Evolutionary conservation across 176 grass and related monocot genomes (phyloP).

Genomic region (Coix lacrymajobi): DNA sequence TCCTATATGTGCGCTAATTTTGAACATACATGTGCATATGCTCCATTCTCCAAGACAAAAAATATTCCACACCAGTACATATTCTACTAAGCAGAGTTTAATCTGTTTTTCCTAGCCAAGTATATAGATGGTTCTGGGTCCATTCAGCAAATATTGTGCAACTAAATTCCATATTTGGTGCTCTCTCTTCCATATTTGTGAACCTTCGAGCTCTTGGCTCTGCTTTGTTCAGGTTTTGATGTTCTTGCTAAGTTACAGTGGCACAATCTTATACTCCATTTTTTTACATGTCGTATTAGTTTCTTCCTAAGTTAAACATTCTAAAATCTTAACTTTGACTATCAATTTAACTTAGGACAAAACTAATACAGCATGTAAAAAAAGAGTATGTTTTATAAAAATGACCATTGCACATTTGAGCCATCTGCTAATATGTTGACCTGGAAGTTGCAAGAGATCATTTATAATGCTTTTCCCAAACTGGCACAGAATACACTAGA

Average conservation of each 20-base stretch:
- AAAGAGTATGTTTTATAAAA: neutral
- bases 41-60: neutral
- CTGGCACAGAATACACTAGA: slow-evolving; percentile 74
- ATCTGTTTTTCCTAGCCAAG: neutral
- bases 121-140: neutral
- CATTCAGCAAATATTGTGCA: neutral
- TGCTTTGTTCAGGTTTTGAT: neutral
- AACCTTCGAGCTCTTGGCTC: neutral
- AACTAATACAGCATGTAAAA: neutral
- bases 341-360: neutral
- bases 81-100: neutral
- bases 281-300: neutral
- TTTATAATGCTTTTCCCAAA: slow-evolving; percentile 55
- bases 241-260: neutral
- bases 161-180: neutral
- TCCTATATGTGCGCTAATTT: neutral
- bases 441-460: neutral
- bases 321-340: neutral
- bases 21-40: neutral
- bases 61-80: neutral
- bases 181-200: neutral
- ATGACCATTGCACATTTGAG: neutral
- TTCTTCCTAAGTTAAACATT: neutral
- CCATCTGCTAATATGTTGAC: neutral
- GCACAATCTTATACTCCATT: neutral